A percentile compares a stretch with the other conserved stretches of the same genome.
Conservation (phyloP, 73 alveolate genomes). For the Paramecium octaurelia region DNA sequence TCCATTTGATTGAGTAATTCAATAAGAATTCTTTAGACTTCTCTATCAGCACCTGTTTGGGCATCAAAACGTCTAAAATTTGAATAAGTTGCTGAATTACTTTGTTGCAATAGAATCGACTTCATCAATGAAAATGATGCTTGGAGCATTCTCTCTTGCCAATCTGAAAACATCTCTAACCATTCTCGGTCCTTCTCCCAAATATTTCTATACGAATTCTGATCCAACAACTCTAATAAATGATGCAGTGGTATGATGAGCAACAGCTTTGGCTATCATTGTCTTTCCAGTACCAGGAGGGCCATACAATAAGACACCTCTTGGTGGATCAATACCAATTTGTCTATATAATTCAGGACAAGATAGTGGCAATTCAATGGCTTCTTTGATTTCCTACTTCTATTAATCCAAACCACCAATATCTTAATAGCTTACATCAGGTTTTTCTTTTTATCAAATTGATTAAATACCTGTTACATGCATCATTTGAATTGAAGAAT, state of each 20-base stretch:
- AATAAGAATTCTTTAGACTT: slow-evolving; percentile 94
- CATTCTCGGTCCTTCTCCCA: slow-evolving; percentile 99
- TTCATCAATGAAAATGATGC: slow-evolving; percentile 99
- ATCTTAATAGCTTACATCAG: slow-evolving; percentile 98
- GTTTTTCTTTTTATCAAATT: slow-evolving; percentile 87
- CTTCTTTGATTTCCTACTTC: slow-evolving; percentile 99
- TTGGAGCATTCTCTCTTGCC: slow-evolving; percentile 99
- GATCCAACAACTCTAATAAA: slow-evolving; percentile 98
- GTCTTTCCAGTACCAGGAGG: slow-evolving; percentile 99
- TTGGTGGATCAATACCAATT: slow-evolving; percentile 99
- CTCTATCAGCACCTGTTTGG: slow-evolving; percentile 97
- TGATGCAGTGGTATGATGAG: slow-evolving; percentile 97
- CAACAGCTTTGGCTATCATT: slow-evolving; percentile 99
- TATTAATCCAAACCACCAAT: slow-evolving; percentile 98
- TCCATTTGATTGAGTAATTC: slow-evolving; percentile 98
- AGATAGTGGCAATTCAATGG: slow-evolving; percentile 98
- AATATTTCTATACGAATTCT: slow-evolving; percentile 98
- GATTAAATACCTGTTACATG: slow-evolving; percentile 48
- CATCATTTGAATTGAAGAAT: slow-evolving; percentile 94
- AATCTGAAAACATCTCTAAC: slow-evolving; percentile 98
- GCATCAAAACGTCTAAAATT: slow-evolving; percentile 89
- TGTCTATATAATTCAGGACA: slow-evolving; percentile 98
- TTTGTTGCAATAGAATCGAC: slow-evolving; percentile 97
- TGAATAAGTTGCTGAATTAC: not conserved
- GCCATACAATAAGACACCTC: slow-evolving; percentile 98